Evolutionary conservation across 2,329 filamentous ascomycete species (phyloP).

Genomic region (Pseudophaeomoniella oleicola): DNA sequence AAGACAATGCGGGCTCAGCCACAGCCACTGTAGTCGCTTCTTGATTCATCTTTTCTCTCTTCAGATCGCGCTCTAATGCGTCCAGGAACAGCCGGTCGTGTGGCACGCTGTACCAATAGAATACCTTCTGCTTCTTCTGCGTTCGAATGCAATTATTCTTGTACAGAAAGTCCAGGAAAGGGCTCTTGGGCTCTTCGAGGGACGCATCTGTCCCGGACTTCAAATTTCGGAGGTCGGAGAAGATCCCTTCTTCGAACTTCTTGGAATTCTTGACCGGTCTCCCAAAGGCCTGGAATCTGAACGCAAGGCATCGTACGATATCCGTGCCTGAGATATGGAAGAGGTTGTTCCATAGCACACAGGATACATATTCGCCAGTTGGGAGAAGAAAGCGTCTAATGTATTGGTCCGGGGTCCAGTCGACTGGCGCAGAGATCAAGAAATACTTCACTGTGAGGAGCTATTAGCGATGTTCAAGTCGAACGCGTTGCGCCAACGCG

Average conservation of each 20-base stretch:
- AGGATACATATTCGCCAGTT: slow-evolving; percentile 97
- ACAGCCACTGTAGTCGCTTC: slow-evolving; percentile 94
- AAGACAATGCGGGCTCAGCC: slow-evolving; percentile 91
- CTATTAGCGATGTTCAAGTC: slow-evolving; percentile 1
- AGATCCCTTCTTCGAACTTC: slow-evolving; percentile 99
- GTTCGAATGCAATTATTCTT: slow-evolving; percentile 99
- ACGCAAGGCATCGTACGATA: slow-evolving; percentile 94
- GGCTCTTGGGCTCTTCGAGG: slow-evolving; percentile 95
- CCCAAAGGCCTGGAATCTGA: slow-evolving; percentile 96
- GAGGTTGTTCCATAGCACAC: slow-evolving; percentile 96
- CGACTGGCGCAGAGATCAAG: slow-evolving; percentile 93
- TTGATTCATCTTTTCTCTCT: slow-evolving; percentile 98
- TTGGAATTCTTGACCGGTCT: slow-evolving; percentile 98
- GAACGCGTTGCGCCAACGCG: not conserved
- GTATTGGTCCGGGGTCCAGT: slow-evolving; percentile 94
- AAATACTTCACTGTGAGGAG: slow-evolving; percentile 79
- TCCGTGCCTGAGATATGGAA: slow-evolving; percentile 99
- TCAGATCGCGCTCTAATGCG: slow-evolving; percentile 89
- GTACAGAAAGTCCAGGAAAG: slow-evolving; percentile 96
- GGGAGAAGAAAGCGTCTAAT: slow-evolving; percentile 90
- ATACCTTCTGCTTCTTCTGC: slow-evolving; percentile 99
- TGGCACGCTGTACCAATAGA: slow-evolving; percentile 99
- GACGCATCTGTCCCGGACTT: slow-evolving; percentile 98
- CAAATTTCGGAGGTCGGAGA: slow-evolving; percentile 93
- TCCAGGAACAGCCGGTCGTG: slow-evolving; percentile 96